Evolutionary conservation across 306 rosid species (phyloP).

Genomic region (Rosa multiflora): DNA sequence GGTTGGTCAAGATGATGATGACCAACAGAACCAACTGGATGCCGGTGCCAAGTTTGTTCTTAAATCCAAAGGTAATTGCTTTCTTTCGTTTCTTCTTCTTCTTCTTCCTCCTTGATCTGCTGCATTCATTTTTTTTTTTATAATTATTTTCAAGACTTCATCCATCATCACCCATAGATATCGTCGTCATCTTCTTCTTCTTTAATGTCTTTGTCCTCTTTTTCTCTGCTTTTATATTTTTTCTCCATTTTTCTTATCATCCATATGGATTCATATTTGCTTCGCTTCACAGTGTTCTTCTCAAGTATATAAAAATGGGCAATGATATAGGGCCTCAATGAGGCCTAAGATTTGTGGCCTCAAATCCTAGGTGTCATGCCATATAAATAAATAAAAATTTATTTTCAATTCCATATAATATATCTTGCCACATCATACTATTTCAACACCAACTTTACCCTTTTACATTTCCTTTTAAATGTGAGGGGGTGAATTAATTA

Average conservation of each 20-base stretch:
- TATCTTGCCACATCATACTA: too few relatives aligned
- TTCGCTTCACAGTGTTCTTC: not conserved
- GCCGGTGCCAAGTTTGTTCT: slow-evolving; percentile 90
- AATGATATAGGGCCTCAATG: too few relatives aligned
- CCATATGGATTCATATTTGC: not conserved
- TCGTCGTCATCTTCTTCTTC: not conserved
- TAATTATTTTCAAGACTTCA: not conserved
- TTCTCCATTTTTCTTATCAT: not conserved
- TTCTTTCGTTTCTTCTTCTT: not conserved
- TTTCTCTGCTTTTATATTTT: not conserved
- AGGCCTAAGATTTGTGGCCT: too few relatives aligned
- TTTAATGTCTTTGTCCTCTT: not conserved
- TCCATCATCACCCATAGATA: not conserved
- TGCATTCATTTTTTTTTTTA: not conserved
- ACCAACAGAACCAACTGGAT: slow-evolving; percentile 30
- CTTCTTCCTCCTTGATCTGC: not conserved
- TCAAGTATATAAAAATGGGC: too few relatives aligned
- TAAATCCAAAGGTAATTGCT: slow-evolving; percentile 63
- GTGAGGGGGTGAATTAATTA: too few relatives aligned
- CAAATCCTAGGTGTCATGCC: too few relatives aligned
- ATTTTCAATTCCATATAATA: too few relatives aligned
- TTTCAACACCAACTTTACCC: too few relatives aligned
- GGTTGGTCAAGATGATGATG: slow-evolving; percentile 15
- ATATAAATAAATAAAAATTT: too few relatives aligned
- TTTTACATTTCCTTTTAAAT: too few relatives aligned